Conservation (phyloP, 129 eudicot species). For the Flaveria sonorensis region DNA sequence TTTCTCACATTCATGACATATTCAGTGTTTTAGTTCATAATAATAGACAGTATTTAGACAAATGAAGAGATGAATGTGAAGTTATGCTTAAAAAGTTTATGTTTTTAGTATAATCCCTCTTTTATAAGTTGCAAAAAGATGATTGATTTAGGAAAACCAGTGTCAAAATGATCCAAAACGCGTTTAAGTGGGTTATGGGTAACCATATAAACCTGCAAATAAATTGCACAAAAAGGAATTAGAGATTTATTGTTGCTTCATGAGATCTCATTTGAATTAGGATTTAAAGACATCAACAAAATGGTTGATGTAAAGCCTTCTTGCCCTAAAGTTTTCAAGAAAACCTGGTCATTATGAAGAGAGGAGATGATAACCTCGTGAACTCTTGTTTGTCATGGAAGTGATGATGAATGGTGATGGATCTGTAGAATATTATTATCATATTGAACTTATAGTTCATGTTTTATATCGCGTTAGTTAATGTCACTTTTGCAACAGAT, state of each 20-base stretch:
- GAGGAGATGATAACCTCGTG: conserved; percentile 26
- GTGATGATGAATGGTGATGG: conserved; percentile 31
- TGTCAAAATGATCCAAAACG: not conserved
- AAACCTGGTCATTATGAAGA: conserved; percentile 19
- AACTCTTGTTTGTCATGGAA: conserved; percentile 19
- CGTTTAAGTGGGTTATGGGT: not conserved
- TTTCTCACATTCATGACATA: not conserved
- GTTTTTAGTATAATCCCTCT: conserved; percentile 5
- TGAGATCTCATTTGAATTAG: conserved; percentile 38
- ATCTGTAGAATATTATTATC: not conserved
- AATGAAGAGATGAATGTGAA: not conserved
- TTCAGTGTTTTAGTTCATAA: conserved; percentile 3
- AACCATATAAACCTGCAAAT: not conserved
- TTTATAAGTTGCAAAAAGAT: conserved; percentile 15
- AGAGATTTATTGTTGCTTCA: conserved; percentile 31
- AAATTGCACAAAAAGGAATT: not conserved
- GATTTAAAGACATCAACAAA: conserved; percentile 34
- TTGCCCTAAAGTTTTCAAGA: conserved; percentile 21
- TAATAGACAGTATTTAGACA: not conserved
- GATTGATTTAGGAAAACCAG: not conserved
- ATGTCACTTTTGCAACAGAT: conserved; percentile 46
- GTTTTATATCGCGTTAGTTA: not conserved
- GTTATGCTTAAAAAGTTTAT: not conserved
- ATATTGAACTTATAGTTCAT: not conserved
- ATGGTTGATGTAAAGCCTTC: too few relatives aligned